A percentile compares a stretch with the other conserved stretches of the same genome.
Conservation (phyloP, 108 stramenopile genomes). For the Pseudonitzschia delicatissima region DNA sequence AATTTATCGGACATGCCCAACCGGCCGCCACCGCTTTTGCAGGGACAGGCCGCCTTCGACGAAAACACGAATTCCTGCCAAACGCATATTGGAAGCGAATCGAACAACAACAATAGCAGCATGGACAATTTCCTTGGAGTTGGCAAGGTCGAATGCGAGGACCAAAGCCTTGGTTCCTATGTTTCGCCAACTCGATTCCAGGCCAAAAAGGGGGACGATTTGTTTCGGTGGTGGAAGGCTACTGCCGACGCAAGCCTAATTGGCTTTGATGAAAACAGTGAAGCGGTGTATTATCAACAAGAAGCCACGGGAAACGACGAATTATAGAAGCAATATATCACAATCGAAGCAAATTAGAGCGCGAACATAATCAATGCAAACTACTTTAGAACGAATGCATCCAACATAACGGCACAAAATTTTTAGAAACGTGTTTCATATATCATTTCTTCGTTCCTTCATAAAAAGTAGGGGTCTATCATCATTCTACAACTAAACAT, state of each 20-base stretch:
- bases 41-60: conserved; percentile 27
- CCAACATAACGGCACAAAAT: too few species aligned
- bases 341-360: too few species aligned
- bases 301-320: too few species aligned
- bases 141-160: conserved; percentile 62
- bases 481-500: too few species aligned
- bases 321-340: too few species aligned
- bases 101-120: not conserved
- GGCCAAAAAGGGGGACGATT: conserved; percentile 50
- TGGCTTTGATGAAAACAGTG: not conserved
- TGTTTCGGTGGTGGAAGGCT: conserved; percentile 59
- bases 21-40: conserved; percentile 57
- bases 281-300: too few species aligned
- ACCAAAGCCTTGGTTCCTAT: conserved; percentile 53
- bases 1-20: conserved; percentile 38
- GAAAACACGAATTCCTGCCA: not conserved
- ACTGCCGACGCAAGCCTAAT: conserved; percentile 26
- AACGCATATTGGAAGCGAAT: not conserved
- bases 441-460: too few species aligned
- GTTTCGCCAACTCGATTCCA: conserved; percentile 52
- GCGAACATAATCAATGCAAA: too few species aligned
- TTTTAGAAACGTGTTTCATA: too few species aligned
- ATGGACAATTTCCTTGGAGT: conserved; percentile 39
- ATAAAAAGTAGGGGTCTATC: too few species aligned
- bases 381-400: too few species aligned